Conservation (phyloP, 495 filamentous ascomycete genomes). For the Chaetomium tenue region DNA sequence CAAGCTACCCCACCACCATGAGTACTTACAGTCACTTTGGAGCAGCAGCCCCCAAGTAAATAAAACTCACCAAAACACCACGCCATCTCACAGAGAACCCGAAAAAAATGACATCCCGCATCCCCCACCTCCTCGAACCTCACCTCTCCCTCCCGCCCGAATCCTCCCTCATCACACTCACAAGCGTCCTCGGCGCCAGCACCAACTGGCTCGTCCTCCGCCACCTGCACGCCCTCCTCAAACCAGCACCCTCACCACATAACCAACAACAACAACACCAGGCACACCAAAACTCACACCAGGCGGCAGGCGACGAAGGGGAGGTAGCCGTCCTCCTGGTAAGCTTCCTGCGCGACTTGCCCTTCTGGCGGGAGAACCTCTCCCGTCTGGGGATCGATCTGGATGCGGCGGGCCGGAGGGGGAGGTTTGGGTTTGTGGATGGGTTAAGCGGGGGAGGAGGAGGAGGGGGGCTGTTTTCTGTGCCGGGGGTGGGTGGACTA, state of each 20-base stretch:
- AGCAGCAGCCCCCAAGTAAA: neutral
- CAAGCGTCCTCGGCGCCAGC: constrained; percentile 66
- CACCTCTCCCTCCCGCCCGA: constrained; percentile 52
- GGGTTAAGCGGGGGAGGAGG: no score
- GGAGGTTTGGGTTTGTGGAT: constrained; percentile 69
- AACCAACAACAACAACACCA: neutral
- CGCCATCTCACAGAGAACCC: neutral
- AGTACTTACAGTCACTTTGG: no score
- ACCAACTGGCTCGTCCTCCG: constrained; percentile 73
- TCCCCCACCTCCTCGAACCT: constrained; percentile 64
- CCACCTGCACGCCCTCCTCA: constrained; percentile 59
- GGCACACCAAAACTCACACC: neutral
- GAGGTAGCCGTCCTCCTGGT: constrained; percentile 64
- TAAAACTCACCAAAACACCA: neutral
- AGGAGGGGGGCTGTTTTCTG: neutral
- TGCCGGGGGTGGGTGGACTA: no score
- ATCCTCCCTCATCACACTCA: constrained; percentile 61
- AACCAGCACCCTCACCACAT: neutral
- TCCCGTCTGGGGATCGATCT: constrained; percentile 71
- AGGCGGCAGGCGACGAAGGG: constrained; percentile 21
- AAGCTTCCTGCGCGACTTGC: constrained; percentile 72
- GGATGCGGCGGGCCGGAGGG: constrained; percentile 53
- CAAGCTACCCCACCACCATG: neutral
- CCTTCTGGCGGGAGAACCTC: constrained; percentile 70
- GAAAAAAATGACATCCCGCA: constrained; percentile 22